These are phyloP conservation scores for Rhizophora apiculata DNA, from an alignment of 345 rosid genomes.

Conservation along the genomic window DNA sequence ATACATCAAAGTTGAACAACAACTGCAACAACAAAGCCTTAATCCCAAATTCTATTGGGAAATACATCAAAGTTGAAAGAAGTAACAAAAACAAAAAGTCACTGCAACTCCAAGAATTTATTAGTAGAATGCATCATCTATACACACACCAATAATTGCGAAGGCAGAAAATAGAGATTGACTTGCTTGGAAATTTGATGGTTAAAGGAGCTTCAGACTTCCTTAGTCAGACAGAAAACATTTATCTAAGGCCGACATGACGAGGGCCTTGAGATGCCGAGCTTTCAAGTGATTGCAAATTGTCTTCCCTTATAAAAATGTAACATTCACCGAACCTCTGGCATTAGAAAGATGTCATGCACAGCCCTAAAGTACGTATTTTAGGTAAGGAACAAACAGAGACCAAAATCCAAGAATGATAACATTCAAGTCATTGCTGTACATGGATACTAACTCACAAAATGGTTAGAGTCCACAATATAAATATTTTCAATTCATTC, in stretches of 20 bases:
- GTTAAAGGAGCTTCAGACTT: conserved; percentile 64
- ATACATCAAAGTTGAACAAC: too few species aligned
- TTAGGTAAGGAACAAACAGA: conserved; percentile 83
- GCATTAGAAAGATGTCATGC: conserved; percentile 51
- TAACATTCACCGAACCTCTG: conserved; percentile 29
- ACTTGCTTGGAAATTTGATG: conserved; percentile 71
- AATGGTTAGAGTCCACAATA: background rate
- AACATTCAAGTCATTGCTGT: background rate
- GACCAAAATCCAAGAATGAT: conserved; percentile 51
- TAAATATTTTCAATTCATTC: too few species aligned
- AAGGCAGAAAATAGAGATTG: background rate
- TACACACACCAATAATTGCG: too few species aligned
- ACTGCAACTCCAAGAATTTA: too few species aligned
- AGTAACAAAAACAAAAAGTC: too few species aligned
- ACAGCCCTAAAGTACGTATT: conserved; percentile 63
- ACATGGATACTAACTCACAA: background rate
- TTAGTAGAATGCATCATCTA: too few species aligned
- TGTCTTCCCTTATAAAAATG: conserved; percentile 28
- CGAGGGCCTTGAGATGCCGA: conserved; percentile 82
- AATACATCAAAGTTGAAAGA: too few species aligned
- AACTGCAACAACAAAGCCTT: too few species aligned
- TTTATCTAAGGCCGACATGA: conserved; percentile 67
- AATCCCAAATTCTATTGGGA: too few species aligned
- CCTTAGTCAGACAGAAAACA: conserved; percentile 82
- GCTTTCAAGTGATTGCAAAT: conserved; percentile 30